phyloP scores from a whole-genome alignment of 2,329 filamentous ascomycete genomes.

The Sclerotinia borealis region DNA sequence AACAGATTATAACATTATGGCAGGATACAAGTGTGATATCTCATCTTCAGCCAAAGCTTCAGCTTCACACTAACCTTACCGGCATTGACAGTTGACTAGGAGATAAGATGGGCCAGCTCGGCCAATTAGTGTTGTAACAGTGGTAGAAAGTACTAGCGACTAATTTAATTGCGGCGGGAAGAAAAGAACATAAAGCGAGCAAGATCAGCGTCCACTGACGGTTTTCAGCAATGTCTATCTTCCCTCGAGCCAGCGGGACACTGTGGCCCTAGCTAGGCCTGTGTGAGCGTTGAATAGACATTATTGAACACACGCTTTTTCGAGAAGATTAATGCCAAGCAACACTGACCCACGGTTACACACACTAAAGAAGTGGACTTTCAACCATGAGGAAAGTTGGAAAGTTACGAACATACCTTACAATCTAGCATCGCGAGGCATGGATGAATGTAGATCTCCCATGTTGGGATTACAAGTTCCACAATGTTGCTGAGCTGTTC shows the following conservation, averaged over 20 bases:
- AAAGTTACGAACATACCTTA: too few species aligned
- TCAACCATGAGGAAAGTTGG: background rate
- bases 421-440: background rate
- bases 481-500: background rate
- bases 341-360: background rate
- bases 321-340: background rate
- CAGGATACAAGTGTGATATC: background rate
- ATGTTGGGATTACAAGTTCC: background rate
- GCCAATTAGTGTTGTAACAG: background rate
- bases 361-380: background rate
- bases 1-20: background rate
- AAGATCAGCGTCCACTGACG: background rate
- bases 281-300: background rate
- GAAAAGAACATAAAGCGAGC: background rate
- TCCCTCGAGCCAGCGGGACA: background rate
- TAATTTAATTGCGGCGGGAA: background rate
- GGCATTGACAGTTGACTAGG: background rate
- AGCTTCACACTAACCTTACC: background rate
- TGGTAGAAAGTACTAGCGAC: background rate
- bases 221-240: background rate
- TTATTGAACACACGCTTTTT: background rate
- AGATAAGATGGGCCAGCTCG: background rate
- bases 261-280: too few species aligned
- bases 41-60: background rate
- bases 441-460: background rate